These are phyloP conservation scores for Blastobotrys illinoisensis DNA, from an alignment of 1,139 yeast species.

Conservation along the genomic window DNA sequence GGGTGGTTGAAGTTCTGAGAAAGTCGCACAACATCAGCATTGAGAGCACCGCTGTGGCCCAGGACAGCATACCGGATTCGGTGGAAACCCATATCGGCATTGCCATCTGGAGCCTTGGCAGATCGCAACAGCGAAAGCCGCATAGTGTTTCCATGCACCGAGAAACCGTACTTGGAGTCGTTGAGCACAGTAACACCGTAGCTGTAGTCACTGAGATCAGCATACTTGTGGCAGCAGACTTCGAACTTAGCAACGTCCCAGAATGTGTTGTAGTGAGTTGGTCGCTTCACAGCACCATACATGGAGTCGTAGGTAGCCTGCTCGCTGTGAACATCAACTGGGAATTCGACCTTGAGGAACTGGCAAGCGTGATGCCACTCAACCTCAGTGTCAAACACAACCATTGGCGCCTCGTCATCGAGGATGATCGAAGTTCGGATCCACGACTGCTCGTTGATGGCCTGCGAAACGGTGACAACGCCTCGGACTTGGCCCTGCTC, in stretches of 20 bases:
- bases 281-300: constrained; percentile 83
- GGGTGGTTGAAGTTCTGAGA: constrained; percentile 79
- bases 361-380: constrained; percentile 85
- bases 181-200: constrained; percentile 85
- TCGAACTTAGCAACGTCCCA: constrained; percentile 98
- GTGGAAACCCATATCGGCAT: constrained; percentile 91
- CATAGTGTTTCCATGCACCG: constrained; percentile 87
- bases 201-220: constrained; percentile 78
- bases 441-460: constrained; percentile 51
- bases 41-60: constrained; percentile 70
- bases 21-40: constrained; percentile 58
- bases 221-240: constrained; percentile 89
- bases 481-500: constrained; percentile 55
- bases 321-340: constrained; percentile 73
- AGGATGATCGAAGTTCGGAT: constrained; percentile 68
- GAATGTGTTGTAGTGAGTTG: constrained; percentile 88
- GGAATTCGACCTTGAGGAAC: constrained; percentile 90
- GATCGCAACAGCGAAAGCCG: constrained; percentile 76
- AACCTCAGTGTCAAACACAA: constrained; percentile 56
- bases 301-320: constrained; percentile 88
- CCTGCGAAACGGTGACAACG: constrained; percentile 52
- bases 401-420: constrained; percentile 41
- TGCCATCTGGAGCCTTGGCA: constrained; percentile 86
- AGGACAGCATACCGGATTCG: constrained; percentile 73
- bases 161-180: constrained; percentile 84